These are phyloP conservation scores for Dichomitus squalens DNA, from an alignment of 1,284 basidiomycete species.

Conservation along the genomic window DNA sequence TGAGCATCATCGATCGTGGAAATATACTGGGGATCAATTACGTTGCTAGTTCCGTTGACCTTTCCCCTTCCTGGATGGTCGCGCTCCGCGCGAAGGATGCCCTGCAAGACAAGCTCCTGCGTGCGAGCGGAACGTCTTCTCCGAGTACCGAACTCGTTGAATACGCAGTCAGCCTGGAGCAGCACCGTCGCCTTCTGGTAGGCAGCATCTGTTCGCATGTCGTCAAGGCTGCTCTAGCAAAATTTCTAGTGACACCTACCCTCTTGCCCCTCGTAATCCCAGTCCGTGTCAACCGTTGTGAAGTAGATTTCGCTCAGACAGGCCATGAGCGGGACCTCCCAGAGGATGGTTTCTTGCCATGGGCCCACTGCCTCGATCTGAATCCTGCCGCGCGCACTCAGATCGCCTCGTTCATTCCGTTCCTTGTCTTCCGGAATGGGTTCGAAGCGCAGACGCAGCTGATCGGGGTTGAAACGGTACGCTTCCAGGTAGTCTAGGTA, in stretches of 20 bases:
- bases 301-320: constrained; percentile 84
- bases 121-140: constrained; percentile 79
- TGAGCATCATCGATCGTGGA: not conserved
- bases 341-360: constrained; percentile 92
- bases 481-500: constrained; percentile 81
- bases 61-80: constrained; percentile 57
- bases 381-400: constrained; percentile 56
- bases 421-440: constrained; percentile 52
- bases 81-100: constrained; percentile 65
- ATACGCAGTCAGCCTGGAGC: constrained; percentile 69
- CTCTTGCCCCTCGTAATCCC: constrained; percentile 82
- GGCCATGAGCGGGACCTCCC: constrained; percentile 96
- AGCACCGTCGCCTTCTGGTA: constrained; percentile 73
- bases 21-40: constrained; percentile 32
- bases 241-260: constrained; percentile 40
- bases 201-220: constrained; percentile 46
- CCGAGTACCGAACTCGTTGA: constrained; percentile 95
- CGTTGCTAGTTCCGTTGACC: constrained; percentile 88
- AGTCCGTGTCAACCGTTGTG: constrained; percentile 71
- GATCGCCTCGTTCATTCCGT: constrained; percentile 22
- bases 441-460: constrained; percentile 75
- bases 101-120: constrained; percentile 81
- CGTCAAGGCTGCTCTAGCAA: no score
- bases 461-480: constrained; percentile 81
- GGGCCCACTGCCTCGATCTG: constrained; percentile 76